phyloP scores from a whole-genome alignment of 305 asterid genomes.

The Ajuga reptans region DNA sequence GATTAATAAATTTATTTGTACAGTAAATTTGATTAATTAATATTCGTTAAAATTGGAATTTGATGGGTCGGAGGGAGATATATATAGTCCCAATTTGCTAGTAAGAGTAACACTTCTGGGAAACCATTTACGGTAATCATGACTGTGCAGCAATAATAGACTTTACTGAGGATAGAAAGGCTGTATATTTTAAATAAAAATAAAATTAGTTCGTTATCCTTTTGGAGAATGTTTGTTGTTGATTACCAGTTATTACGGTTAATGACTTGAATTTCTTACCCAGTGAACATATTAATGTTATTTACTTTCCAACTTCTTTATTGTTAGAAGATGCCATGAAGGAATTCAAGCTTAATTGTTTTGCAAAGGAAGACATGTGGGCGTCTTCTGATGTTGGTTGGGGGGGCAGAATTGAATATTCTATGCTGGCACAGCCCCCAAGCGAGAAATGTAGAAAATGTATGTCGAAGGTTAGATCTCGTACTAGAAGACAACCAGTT shows the following conservation, averaged over 20 bases:
- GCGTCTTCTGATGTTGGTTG: conserved; percentile 53
- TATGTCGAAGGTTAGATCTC: conserved; percentile 31
- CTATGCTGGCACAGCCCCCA: conserved; percentile 37
- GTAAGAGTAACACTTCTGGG: neutral
- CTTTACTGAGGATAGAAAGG: neutral
- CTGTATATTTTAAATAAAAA: neutral
- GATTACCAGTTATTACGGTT: neutral
- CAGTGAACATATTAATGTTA: conserved; percentile 10
- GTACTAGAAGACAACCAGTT: conserved; percentile 35
- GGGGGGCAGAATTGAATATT: conserved; percentile 41
- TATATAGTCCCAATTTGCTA: no score
- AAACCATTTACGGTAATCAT: neutral
- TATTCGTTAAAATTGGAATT: neutral
- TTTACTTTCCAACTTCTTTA: conserved; percentile 15
- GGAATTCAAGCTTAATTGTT: conserved; percentile 34
- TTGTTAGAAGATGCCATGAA: conserved; percentile 37
- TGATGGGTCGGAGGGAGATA: no score
- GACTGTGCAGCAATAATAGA: neutral
- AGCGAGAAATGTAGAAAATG: conserved; percentile 37
- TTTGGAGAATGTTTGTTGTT: neutral
- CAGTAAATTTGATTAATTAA: neutral
- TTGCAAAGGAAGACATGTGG: conserved; percentile 57
- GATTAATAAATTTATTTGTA: neutral
- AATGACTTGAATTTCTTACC: neutral
- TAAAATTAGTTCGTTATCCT: no score